phyloP scores from a whole-genome alignment of 2,329 filamentous ascomycete species.

The Alternaria consortialis region DNA sequence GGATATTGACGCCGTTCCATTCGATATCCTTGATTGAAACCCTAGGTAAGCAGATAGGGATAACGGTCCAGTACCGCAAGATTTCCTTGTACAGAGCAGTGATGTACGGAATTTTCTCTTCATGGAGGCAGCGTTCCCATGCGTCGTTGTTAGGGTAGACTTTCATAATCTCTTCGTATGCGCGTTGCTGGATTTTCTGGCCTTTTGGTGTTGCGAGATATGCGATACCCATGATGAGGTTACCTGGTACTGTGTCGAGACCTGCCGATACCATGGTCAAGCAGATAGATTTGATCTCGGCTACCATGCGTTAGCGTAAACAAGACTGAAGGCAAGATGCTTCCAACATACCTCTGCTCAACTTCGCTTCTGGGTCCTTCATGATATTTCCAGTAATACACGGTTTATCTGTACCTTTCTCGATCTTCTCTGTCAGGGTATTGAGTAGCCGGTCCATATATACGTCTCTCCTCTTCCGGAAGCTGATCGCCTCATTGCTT shows the following conservation, averaged over 20 bases:
- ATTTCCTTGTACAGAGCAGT: constrained; percentile 82
- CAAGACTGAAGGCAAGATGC: neutral
- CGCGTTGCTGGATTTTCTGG: constrained; percentile 73
- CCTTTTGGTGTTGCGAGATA: constrained; percentile 75
- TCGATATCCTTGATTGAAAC: constrained; percentile 76
- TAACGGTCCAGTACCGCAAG: constrained; percentile 80
- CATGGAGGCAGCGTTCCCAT: constrained; percentile 76
- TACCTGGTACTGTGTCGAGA: constrained; percentile 81
- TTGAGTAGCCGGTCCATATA: constrained; percentile 69
- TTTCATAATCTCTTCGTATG: constrained; percentile 73
- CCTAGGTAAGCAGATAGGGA: constrained; percentile 79
- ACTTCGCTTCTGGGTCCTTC: constrained; percentile 73
- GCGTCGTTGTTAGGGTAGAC: constrained; percentile 77
- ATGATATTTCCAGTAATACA: constrained; percentile 76
- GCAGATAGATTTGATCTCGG: constrained; percentile 81
- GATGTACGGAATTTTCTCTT: constrained; percentile 80
- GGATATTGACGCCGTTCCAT: constrained; percentile 73
- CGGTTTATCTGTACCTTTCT: constrained; percentile 70
- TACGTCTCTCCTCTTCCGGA: constrained; percentile 72
- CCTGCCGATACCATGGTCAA: constrained; percentile 84
- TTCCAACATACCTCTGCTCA: constrained; percentile 66
- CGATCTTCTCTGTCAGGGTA: constrained; percentile 69
- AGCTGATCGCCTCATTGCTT: constrained; percentile 70
- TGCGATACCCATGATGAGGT: constrained; percentile 80
- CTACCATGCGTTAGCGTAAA: constrained; percentile 52